A percentile compares a stretch with the other conserved stretches of the same genome.
Conservation (phyloP, 495 filamentous ascomycete species). For the Usnea hakonensis region DNA sequence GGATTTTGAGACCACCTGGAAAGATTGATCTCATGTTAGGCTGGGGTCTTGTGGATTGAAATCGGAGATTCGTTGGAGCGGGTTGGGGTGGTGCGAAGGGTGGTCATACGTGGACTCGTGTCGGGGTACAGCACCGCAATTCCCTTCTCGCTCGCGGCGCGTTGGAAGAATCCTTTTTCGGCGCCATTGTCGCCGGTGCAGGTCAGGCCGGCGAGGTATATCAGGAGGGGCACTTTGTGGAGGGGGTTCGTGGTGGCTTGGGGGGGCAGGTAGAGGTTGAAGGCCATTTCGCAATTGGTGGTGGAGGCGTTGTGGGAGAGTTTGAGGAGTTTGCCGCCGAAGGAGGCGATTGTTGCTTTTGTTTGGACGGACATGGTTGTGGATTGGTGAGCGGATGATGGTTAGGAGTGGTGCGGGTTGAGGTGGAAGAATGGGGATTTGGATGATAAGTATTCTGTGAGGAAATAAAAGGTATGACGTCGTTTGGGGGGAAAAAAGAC, state of each 20-base stretch:
- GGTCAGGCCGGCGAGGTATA: constrained; percentile 91
- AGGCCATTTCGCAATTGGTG: constrained; percentile 56
- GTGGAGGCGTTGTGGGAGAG: constrained; percentile 71
- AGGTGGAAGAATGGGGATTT: not conserved
- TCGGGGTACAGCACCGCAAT: constrained; percentile 91
- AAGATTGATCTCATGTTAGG: not conserved
- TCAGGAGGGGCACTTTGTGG: constrained; percentile 70
- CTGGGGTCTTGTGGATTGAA: not conserved
- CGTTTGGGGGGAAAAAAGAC: not conserved
- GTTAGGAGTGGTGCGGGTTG: not conserved
- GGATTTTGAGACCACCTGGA: constrained; percentile 59
- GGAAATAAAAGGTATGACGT: constrained; percentile 10
- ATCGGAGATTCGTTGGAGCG: not conserved
- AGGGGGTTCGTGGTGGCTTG: constrained; percentile 38
- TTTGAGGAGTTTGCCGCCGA: constrained; percentile 93
- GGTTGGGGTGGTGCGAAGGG: not conserved
- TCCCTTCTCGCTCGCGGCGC: constrained; percentile 62
- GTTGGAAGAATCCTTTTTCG: constrained; percentile 95
- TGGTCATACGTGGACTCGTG: constrained; percentile 70
- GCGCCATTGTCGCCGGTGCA: constrained; percentile 94
- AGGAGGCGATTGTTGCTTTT: constrained; percentile 81
- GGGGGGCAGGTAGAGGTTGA: constrained; percentile 62
- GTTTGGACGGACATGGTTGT: constrained; percentile 67
- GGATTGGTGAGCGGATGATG: not conserved
- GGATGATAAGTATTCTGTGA: constrained; percentile 1